Evolutionary conservation across 176 grass and related monocot species (phyloP).

Genomic region (Musa schizocarpa): DNA sequence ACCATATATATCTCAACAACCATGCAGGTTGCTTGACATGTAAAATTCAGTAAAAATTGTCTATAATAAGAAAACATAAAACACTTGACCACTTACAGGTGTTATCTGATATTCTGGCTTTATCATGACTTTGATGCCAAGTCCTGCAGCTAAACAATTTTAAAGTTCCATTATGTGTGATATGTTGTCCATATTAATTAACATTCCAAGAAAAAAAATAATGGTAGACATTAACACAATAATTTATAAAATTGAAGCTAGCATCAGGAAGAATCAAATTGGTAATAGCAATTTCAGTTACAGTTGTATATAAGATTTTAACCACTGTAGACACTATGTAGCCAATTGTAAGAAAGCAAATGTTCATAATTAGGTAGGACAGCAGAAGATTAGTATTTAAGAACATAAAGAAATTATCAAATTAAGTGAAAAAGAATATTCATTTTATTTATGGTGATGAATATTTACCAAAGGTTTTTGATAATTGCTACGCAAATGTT

Average conservation of each 20-base stretch:
- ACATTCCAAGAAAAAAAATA: not conserved
- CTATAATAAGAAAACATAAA: not conserved
- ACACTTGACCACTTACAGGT: conserved; percentile 46
- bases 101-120: conserved; percentile 81
- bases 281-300: no score
- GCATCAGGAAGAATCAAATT: no score
- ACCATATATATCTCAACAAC: not conserved
- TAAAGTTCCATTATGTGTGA: not conserved
- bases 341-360: no score
- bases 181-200: not conserved
- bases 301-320: no score
- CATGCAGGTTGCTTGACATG: not conserved
- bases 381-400: no score
- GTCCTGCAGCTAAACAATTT: conserved; percentile 29
- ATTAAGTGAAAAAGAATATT: no score
- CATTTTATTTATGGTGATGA: not conserved
- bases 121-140: conserved; percentile 70
- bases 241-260: no score
- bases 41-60: not conserved
- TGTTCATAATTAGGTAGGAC: no score
- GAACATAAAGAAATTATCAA: no score
- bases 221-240: no score
- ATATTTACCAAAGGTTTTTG: not conserved
- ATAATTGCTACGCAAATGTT: not conserved
- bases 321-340: no score